Evolutionary conservation across 495 filamentous ascomycete genomes (phyloP), one percentile per base, ranked within the genome.

Genomic region (Lophiostoma macrostomum): DNA sequence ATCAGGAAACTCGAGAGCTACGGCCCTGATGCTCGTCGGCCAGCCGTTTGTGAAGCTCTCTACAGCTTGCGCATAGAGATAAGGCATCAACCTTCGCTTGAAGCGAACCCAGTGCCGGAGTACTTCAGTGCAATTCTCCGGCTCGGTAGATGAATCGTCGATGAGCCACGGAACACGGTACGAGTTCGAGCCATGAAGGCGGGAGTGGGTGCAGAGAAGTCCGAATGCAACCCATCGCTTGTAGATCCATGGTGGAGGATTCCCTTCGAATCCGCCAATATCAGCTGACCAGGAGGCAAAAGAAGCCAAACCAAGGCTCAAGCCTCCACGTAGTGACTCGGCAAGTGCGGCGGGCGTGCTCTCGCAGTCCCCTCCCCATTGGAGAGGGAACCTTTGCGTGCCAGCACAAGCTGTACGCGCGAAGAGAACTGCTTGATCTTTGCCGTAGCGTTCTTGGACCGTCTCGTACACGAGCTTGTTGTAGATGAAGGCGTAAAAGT

Each of bases 221-320:
- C 85, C 83, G 54, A 87, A 86, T 4, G 83, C 82, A 5, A 87
- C 82, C 84, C 84, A 88, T 28, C 85, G 79, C 66, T 87, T 88
- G 66, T 88, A 88, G 53, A 87, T 78, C 64, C 80, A 80, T 0
- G 83, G 78, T 5, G 77, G 74, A 7, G 84, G 84, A 8, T 72
- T 77, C 2, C 83, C 85, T 59, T 87, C 84, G 60, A 87, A 88
- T 13, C 84, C 84, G 29, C 84, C 84, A 51, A 88, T 88, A 63
- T 87, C 84, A 38, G 76, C 76, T 19, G 76, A 78, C 82, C 83
- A 86, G 71, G 85, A 87, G 28, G 81, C 73, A 64, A 80, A 87
- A 4, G 84, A 83, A 8, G 74, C 80, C 0, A 88, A 68, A 36
- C 81, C 81, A 5, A 87, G 78, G 20, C 74, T 77, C 4, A 87